phyloP scores from a whole-genome alignment of 2,329 filamentous ascomycete genomes.

The Hymenoscyphus albidus region DNA sequence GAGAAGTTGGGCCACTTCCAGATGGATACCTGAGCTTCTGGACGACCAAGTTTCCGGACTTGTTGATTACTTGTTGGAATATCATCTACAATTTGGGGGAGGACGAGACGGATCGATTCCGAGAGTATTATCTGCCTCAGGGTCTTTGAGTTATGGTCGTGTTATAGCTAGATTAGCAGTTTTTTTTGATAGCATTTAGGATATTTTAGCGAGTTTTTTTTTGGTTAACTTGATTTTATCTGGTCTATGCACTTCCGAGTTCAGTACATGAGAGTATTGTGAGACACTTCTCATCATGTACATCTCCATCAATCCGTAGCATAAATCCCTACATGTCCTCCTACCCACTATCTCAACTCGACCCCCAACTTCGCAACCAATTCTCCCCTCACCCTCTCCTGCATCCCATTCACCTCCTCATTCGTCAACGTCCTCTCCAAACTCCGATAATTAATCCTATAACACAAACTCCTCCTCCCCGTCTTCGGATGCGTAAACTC shows the following conservation, averaged over 20 bases:
- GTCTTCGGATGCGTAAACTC: constrained; percentile 87
- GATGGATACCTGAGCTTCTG: constrained; percentile 67
- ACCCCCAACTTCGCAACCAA: constrained; percentile 72
- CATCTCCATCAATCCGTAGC: too few relatives aligned
- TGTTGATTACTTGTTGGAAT: constrained; percentile 64
- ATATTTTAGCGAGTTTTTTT: neutral
- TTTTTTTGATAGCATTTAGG: constrained; percentile 1
- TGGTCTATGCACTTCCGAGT: neutral
- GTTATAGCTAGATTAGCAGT: neutral
- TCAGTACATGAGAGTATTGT: too few relatives aligned
- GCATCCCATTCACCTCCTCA: constrained; percentile 71
- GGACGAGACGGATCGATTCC: constrained; percentile 54
- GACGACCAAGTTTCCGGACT: constrained; percentile 60
- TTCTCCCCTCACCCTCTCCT: constrained; percentile 61
- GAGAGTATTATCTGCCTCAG: constrained; percentile 61
- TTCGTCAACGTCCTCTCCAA: constrained; percentile 87
- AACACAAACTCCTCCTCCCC: constrained; percentile 79
- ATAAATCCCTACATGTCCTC: too few relatives aligned
- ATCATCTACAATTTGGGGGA: constrained; percentile 54
- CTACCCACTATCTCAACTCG: constrained; percentile 59
- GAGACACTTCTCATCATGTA: neutral
- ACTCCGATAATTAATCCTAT: constrained; percentile 90
- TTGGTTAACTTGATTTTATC: neutral
- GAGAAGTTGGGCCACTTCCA: constrained; percentile 58
- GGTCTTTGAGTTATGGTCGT: constrained; percentile 4